phyloP scores from a whole-genome alignment of 2,329 filamentous ascomycete species.

The Alternaria incomplexa region DNA sequence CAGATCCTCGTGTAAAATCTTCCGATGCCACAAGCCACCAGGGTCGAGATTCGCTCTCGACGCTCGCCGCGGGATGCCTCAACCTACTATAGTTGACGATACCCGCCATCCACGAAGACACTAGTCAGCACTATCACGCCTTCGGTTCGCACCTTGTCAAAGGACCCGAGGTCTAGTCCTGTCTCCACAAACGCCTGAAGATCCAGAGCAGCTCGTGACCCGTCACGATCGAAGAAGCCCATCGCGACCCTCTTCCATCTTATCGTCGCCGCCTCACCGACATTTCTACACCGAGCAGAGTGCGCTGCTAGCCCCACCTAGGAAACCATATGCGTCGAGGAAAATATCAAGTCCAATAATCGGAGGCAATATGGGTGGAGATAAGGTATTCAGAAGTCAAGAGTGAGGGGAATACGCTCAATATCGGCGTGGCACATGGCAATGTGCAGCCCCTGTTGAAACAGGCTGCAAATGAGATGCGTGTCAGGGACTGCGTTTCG shows the following conservation, averaged over 20 bases:
- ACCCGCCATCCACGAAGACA: constrained; percentile 18
- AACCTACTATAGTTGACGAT: constrained; percentile 19
- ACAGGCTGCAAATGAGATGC: constrained; percentile 30
- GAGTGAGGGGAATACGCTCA: constrained; percentile 20
- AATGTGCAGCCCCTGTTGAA: constrained; percentile 27
- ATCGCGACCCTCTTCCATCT: constrained; percentile 3
- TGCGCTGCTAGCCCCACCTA: constrained; percentile 23
- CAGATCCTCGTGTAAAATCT: constrained; percentile 15
- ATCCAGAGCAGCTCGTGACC: constrained; percentile 10
- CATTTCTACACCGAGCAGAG: constrained; percentile 35
- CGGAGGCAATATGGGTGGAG: constrained; percentile 35
- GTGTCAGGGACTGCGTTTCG: constrained; percentile 25
- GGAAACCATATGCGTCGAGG: constrained; percentile 10
- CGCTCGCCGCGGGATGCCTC: constrained; percentile 12
- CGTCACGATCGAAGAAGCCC: neutral
- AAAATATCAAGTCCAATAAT: constrained; percentile 17
- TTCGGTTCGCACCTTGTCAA: constrained; percentile 16
- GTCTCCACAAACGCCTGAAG: constrained; percentile 14
- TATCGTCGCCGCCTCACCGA: constrained; percentile 34
- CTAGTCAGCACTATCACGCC: constrained; percentile 15
- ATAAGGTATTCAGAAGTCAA: constrained; percentile 10
- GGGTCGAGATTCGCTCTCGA: constrained; percentile 19
- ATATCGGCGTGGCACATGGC: constrained; percentile 26
- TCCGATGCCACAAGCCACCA: constrained; percentile 15
- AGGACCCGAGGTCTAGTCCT: constrained; percentile 7